Evolutionary conservation across 2,329 filamentous ascomycete genomes (phyloP).

Genomic region (Fusarium dlaminii): DNA sequence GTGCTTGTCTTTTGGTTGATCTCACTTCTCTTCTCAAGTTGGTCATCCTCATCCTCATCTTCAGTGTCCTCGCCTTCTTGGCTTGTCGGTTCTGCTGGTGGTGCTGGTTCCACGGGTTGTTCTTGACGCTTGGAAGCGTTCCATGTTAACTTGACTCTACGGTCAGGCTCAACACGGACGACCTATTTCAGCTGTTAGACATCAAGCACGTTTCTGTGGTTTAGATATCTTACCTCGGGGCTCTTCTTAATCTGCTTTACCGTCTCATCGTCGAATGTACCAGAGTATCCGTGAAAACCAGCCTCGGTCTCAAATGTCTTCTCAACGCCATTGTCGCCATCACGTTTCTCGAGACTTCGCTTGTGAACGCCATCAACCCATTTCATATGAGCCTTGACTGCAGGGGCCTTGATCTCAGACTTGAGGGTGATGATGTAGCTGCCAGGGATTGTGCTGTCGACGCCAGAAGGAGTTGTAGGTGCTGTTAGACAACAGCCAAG

Average conservation of each 20-base stretch:
- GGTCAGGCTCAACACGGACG: slow-evolving; percentile 43
- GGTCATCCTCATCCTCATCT: neutral
- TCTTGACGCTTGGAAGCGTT: neutral
- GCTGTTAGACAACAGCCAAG: slow-evolving; percentile 34
- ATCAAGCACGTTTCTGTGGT: too few species aligned
- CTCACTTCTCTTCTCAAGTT: slow-evolving; percentile 39
- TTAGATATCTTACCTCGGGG: slow-evolving; percentile 50
- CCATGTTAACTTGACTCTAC: slow-evolving; percentile 39
- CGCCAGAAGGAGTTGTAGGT: slow-evolving; percentile 19
- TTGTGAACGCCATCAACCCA: slow-evolving; percentile 63
- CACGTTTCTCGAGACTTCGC: slow-evolving; percentile 61
- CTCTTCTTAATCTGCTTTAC: slow-evolving; percentile 53
- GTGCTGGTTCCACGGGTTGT: neutral
- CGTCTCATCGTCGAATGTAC: slow-evolving; percentile 53
- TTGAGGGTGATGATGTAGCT: slow-evolving; percentile 72
- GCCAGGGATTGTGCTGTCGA: slow-evolving; percentile 45
- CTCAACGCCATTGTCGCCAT: slow-evolving; percentile 48
- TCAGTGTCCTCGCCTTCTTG: neutral
- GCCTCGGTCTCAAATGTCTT: slow-evolving; percentile 42
- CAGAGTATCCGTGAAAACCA: slow-evolving; percentile 54
- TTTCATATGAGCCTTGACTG: slow-evolving; percentile 58
- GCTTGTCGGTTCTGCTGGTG: neutral
- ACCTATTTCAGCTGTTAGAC: slow-evolving; percentile 36
- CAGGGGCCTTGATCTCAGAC: slow-evolving; percentile 54
- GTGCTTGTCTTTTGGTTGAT: slow-evolving; percentile 43